Evolutionary conservation across 441 rosid genomes (phyloP).

Genomic region (Syzygium malaccense): DNA sequence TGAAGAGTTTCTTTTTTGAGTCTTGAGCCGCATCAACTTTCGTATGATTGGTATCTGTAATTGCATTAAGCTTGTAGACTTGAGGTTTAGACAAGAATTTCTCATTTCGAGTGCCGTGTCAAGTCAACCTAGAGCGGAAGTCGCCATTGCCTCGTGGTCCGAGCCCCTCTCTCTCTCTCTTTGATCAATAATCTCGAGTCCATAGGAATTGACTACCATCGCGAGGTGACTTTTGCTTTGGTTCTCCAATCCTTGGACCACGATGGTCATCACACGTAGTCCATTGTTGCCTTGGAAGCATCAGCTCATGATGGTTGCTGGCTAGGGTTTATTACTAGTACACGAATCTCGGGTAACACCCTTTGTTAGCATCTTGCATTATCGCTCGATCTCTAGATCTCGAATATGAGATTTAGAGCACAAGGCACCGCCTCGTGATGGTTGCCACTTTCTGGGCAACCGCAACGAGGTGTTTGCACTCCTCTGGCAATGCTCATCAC

Average conservation of each 20-base stretch:
- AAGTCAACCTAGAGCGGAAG: no score
- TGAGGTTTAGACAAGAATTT: background rate
- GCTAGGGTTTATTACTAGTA: rapidly evolving
- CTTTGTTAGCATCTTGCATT: rapidly evolving
- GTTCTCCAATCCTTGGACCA: background rate
- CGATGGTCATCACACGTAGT: background rate
- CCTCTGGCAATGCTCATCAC: rapidly evolving
- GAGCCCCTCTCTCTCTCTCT: background rate
- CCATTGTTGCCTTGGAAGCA: background rate
- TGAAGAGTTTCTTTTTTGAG: background rate
- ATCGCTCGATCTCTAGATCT: background rate
- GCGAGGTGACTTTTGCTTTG: no score
- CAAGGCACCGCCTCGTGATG: background rate
- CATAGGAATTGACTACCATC: no score
- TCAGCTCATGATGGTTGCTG: rapidly evolving
- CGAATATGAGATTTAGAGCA: background rate
- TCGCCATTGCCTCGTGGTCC: rapidly evolving
- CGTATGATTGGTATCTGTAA: background rate
- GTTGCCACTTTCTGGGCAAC: background rate
- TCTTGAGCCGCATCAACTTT: background rate
- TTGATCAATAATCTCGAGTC: background rate
- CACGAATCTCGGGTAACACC: rapidly evolving
- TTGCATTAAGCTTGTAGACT: background rate
- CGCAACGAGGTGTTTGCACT: background rate
- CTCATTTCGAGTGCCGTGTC: background rate